phyloP scores from a whole-genome alignment of 805 yeast genomes.

The Candida pseudofarinosa region DNA sequence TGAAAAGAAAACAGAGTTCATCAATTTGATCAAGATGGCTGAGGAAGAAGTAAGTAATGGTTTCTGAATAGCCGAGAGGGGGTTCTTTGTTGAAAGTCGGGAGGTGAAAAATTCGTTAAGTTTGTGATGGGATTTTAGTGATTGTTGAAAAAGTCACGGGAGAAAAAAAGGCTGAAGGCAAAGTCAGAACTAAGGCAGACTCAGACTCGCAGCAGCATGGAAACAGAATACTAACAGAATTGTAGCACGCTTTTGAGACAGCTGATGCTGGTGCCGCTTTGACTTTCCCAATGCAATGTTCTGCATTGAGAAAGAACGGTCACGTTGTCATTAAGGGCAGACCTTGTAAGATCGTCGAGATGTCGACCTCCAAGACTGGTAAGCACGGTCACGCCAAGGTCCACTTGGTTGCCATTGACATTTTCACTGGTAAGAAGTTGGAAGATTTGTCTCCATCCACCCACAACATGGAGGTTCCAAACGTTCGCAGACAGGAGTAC shows the following conservation, averaged over 20 bases:
- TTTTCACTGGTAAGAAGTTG: constrained; percentile 98
- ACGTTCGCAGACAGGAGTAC: constrained; percentile 92
- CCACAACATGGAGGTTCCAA: constrained; percentile 99
- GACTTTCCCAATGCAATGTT: constrained; percentile 99
- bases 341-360: constrained; percentile 99
- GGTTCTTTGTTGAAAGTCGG: too few relatives aligned
- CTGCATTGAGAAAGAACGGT: constrained; percentile 99
- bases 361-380: constrained; percentile 99
- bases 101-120: neutral
- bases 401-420: constrained; percentile 97
- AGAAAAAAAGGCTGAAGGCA: neutral
- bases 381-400: constrained; percentile 99
- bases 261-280: constrained; percentile 98
- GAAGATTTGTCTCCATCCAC: constrained; percentile 99
- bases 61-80: neutral
- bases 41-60: constrained; percentile 10
- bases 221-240: constrained; percentile 19
- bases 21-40: constrained; percentile 6
- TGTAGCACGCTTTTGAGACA: constrained; percentile 89
- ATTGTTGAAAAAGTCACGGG: too few relatives aligned
- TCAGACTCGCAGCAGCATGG: too few relatives aligned
- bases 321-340: constrained; percentile 98
- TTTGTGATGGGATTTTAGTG: neutral
- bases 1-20: neutral
- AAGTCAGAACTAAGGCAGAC: too few relatives aligned